Percentiles rank a stretch among this genome's conserved stretches.
These are phyloP conservation scores for Penicillium griseofulvum DNA, from an alignment of 2,329 filamentous ascomycete genomes.

Conservation along the genomic window DNA sequence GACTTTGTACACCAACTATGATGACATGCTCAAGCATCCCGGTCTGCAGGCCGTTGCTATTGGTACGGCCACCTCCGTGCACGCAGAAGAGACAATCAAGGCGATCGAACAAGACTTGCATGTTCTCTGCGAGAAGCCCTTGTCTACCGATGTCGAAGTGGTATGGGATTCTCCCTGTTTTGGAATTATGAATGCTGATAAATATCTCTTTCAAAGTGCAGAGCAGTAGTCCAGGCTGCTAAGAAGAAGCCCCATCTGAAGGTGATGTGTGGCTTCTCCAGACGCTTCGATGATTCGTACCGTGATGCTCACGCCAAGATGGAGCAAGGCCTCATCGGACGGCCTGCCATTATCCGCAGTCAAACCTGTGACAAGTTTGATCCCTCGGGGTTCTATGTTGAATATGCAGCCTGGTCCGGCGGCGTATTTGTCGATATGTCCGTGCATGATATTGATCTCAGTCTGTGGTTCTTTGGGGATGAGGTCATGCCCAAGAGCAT, in stretches of 20 bases:
- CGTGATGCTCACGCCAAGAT: constrained; percentile 57
- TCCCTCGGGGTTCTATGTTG: constrained; percentile 63
- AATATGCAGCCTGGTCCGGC: constrained; percentile 62
- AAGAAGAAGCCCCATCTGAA: constrained; percentile 57
- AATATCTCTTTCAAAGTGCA: constrained; percentile 44
- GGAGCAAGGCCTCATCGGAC: constrained; percentile 56
- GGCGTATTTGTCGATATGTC: constrained; percentile 69
- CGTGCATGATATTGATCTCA: constrained; percentile 66
- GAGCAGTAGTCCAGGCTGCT: constrained; percentile 57
- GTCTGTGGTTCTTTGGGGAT: constrained; percentile 61
- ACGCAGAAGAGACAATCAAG: constrained; percentile 56
- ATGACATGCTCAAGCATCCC: constrained; percentile 54
- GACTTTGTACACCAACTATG: constrained; percentile 52
- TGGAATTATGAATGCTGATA: background rate
- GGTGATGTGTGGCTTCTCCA: constrained; percentile 65
- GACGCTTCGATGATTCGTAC: constrained; percentile 65
- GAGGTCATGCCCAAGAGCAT: constrained; percentile 55
- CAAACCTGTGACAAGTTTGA: constrained; percentile 67
- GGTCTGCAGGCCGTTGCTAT: constrained; percentile 56
- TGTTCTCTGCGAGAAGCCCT: constrained; percentile 55
- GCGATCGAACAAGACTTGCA: constrained; percentile 54
- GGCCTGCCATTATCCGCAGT: constrained; percentile 58
- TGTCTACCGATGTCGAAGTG: constrained; percentile 56
- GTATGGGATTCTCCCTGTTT: constrained; percentile 39
- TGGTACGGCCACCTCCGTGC: constrained; percentile 53